Base-by-base conservation (phyloP, 177 flowering plant species). In the Vitis hybrid region DNA sequence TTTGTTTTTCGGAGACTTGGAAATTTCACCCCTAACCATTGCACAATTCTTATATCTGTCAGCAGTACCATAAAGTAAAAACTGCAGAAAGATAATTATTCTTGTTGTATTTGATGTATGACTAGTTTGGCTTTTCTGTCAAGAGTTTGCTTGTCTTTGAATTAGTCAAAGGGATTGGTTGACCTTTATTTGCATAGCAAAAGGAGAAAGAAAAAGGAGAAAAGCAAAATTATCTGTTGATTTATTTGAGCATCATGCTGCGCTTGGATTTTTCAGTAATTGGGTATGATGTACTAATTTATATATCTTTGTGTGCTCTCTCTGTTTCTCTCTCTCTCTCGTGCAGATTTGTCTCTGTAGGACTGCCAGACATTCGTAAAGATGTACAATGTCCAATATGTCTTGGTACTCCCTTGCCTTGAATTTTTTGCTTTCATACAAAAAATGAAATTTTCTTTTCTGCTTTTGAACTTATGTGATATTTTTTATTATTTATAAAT, bases 311-410 rank as follows among this genome's bases (percentile, higher is more conserved):
- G 17, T 59, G 6, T 15, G 32, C 54, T n/a, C 11, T 63, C 9
- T 34, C 19, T 70, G 21, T 4, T 51, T 57, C 30, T 52, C 26
- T 49, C 45, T 32, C 34, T 39, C 45, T 39, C 45, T 39, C 8
- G 45, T 76, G 77, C 80, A 83, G 86, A 69, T 83, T 70, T 77
- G 67, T 81, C 34, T 59, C 8, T 65, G 83, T 83, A 15, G 74
- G 77, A 51, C 74, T 83, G 30, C 65, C 75, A 32, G 82, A 73
- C 15, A 70, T 83, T 50, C 84, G 86, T 14, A 83, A 73, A 68
- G 81, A 79, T 61, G 86, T 83, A 9, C 86, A 78, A 14, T 82
- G 80, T 64, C 85, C 85, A 45, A 82, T 80, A 55, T 81, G 85
- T 66, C 73, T 82, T 49, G 82, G 83, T 78, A 66, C 32, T 23